Evolutionary conservation across 179 eudicot genomes (phyloP), one percentile per base, ranked within the genome.

Genomic region (Drosera spatulata): DNA sequence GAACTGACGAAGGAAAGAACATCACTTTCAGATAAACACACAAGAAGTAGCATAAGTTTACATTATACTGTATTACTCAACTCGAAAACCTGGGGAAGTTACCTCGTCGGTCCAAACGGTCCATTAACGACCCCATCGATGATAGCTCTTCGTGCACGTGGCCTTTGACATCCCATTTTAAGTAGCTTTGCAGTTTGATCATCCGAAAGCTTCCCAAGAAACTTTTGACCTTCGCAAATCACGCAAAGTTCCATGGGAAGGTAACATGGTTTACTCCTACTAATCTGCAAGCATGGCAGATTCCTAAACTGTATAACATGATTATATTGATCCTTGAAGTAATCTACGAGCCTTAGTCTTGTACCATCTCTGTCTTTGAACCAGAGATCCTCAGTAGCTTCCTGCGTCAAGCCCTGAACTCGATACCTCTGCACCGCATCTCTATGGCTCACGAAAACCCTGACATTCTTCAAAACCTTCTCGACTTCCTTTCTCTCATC

Each of bases 231-330:
- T 67, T 91, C 96, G 65, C 98, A 88, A 61, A 91, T 82, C 71
- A 82, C 65, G 67, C 98, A 91, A 76, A 91, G 95, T 73, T 91
- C 98, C 96, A 91, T 88, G 1, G 98, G 98, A 62, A 91, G 82
- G 66, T 85, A 88, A 62, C 98, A 91, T 7, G 96, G 85, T 39
- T 76, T 85, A 62, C 86, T 85, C 79, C 89, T 74, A 76, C 98
- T 88, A n/a, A 84, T 71, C 82, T 85, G 95, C 82, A 91, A 66
- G 63, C 98, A 91, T 37, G 98, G 98, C 70, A 91, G 72, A 68
- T 85, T 83, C 77, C 74, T 76, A 54, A 78, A 88, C 46, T 82
- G 73, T 62, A 91, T 81, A 67, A 80, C 95, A 68, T 91, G 85
- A 12, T 70, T 76, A 73, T 91, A 88, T 3, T 91, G 98, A 68